Base-by-base conservation (phyloP, 441 rosid species). In the Syzygium malaccense region DNA sequence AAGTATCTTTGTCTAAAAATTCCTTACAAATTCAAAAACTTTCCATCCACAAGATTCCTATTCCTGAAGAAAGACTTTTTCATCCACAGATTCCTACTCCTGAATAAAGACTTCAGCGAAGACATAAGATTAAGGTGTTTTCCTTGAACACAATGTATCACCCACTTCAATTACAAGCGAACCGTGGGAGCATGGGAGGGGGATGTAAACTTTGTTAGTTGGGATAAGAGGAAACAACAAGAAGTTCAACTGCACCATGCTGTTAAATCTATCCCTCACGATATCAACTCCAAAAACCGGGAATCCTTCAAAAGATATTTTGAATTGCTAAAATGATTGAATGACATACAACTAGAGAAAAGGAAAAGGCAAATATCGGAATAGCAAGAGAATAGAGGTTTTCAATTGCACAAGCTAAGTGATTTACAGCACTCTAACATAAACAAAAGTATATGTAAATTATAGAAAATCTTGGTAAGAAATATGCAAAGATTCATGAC, bases 401-500 rank as follows among this genome's bases (percentile, higher is more conserved):
- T 60, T 60, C 32, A 60, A 28, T 60, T 60, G 68, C 68, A 60
- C 32, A 60, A 60, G 68, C 68, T 28, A 60, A 28, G 32, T 60
- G 30, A 86, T 60, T 49, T 33, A 49, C 66, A 54, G 13, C 6
- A 57, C 75, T 14, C 53, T 8, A 45, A 86, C 55, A 26, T 30
- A 23, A 26, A 55, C 33, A 37, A 85, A 32, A 3, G 17, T n/a
- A n/a, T 9, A 45, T n/a, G 60, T 85, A n/a, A 55, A 51, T 85
- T 33, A 55, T 9, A 53, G 58, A 51, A 84, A 55, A 53, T 17
- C 15, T 55, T 53, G 86, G 45, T 51, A 45, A 55, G 86, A 55
- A 53, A 85, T n/a, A 53, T 51, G 60, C 45, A 30, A 85, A 18
- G 60, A 55, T 57, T n/a, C 49, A 85, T 85, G 45, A 89, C 94